A percentile compares a stretch with the other conserved stretches of the same genome.
These are phyloP conservation scores for Sicyos edulis DNA, from an alignment of 306 rosid species.

Conservation along the genomic window DNA sequence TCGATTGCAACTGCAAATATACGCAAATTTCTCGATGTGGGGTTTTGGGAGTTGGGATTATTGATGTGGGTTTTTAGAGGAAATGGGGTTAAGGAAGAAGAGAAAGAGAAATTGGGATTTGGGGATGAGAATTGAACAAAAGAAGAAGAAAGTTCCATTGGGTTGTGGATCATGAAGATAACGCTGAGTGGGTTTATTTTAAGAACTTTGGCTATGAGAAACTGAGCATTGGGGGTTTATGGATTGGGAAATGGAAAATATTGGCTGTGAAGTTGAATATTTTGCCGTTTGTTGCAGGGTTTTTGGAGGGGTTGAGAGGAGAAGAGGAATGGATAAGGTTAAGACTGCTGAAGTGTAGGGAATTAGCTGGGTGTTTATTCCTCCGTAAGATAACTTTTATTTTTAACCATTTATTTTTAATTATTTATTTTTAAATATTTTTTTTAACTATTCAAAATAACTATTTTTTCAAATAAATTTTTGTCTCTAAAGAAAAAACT, in stretches of 20 bases:
- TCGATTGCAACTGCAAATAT: slow-evolving; percentile 60
- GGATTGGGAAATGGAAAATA: background rate
- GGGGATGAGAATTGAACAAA: slow-evolving; percentile 37
- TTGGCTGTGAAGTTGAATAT: background rate
- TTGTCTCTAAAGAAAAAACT: too few species aligned
- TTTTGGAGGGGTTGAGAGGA: slow-evolving; percentile 1
- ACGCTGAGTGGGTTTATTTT: background rate
- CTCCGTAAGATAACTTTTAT: too few species aligned
- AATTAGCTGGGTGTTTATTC: too few species aligned
- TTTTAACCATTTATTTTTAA: too few species aligned
- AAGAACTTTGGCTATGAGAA: background rate
- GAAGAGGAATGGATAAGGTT: slow-evolving; percentile 11
- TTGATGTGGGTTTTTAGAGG: slow-evolving; percentile 30
- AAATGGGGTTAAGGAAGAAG: slow-evolving; percentile 49
- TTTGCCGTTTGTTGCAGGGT: slow-evolving; percentile 11
- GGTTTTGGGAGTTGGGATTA: slow-evolving; percentile 27
- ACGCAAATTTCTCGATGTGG: slow-evolving; percentile 23
- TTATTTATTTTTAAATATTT: too few species aligned
- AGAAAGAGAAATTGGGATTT: slow-evolving; percentile 36
- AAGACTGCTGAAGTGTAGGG: background rate
- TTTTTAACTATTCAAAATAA: too few species aligned
- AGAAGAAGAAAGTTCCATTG: slow-evolving; percentile 77
- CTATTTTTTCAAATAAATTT: too few species aligned
- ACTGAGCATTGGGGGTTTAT: background rate
- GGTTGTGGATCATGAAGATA: background rate